Evolutionary conservation across 2,329 filamentous ascomycete species (phyloP), one percentile per base, ranked within the genome.

Genomic region (Dryadomyces quercus-mongolicae): DNA sequence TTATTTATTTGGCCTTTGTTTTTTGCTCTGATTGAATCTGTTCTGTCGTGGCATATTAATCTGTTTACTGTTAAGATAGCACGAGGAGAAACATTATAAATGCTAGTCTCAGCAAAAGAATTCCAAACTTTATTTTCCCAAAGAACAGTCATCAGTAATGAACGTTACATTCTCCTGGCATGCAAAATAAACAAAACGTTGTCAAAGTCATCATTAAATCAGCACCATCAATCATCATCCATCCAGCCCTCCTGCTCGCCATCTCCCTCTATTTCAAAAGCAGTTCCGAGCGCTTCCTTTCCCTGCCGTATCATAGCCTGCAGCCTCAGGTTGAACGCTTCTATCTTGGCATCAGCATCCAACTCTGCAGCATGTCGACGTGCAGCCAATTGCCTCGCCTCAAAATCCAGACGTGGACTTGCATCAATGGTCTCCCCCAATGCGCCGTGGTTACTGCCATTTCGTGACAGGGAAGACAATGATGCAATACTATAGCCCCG

Each of bases 241-340:
- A 55, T 54, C 60, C 60, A 61, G 3, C 38, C 53, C 6, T 55
- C 54, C 4, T 62, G 60, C 21, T 73, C 71, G 46, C 70, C 55
- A 5, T 53, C 54, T 1, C 34, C 55, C 43, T 80, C 76, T 46
- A 89, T 75, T 63, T 87, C 82, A 51, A 88, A 73, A 44, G 74
- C 85, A 20, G 86, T 86, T 2, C 85, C 91, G 18, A 98, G 70
- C 1, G 93, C 93, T 67, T 93, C 86, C 61, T 85, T 85, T 0
- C 91, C 93, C 68, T 97, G 85, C 2, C 84, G 77, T 54, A 98
- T 94, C 86, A 98, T 89, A 38, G 84, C 86, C 64, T 86, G 81
- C 49, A 97, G 72, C 61, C 86, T 82, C 49, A 81, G 76, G 65
- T 93, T 94, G 68, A 97, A 82, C 25, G 85, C 80, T 50, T 82